Conservation (phyloP, 129 eudicot species). For the Lactuca sativa region DNA sequence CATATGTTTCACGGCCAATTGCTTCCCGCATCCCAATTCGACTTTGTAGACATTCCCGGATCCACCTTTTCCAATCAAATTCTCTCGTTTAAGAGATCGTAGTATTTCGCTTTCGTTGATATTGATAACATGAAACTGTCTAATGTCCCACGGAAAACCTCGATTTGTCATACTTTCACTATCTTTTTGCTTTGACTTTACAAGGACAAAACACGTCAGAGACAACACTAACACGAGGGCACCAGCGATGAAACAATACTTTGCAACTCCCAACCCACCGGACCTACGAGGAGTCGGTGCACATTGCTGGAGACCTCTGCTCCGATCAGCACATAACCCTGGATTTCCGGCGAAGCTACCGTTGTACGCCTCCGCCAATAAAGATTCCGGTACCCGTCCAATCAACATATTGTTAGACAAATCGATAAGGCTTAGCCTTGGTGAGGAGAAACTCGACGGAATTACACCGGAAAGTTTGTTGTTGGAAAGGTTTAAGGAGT, state of each 20-base stretch:
- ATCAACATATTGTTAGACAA: conserved; percentile 52
- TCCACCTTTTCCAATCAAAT: conserved; percentile 64
- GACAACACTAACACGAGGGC: conserved; percentile 33
- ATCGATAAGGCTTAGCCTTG: conserved; percentile 58
- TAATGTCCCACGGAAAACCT: conserved; percentile 54
- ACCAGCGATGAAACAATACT: conserved; percentile 46
- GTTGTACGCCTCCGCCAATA: conserved; percentile 33
- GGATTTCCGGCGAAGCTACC: conserved; percentile 56
- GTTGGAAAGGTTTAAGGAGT: conserved; percentile 51
- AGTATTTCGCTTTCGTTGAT: conserved; percentile 51
- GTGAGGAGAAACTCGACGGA: conserved; percentile 47
- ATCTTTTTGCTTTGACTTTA: conserved; percentile 24
- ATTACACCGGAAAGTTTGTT: conserved; percentile 63
- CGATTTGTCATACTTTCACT: conserved; percentile 2
- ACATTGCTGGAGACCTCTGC: conserved; percentile 37
- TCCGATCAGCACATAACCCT: conserved; percentile 46
- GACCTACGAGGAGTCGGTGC: conserved; percentile 34
- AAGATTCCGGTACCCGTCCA: conserved; percentile 57
- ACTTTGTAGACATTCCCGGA: conserved; percentile 62
- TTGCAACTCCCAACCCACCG: conserved; percentile 22
- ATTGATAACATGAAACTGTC: conserved; percentile 53
- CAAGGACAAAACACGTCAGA: conserved; percentile 27
- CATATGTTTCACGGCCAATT: conserved; percentile 65
- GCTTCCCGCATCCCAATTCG: conserved; percentile 44
- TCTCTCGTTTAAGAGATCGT: conserved; percentile 42